Conservation (phyloP, 2,329 filamentous ascomycete genomes). For the Cytospora piceicola region DNA sequence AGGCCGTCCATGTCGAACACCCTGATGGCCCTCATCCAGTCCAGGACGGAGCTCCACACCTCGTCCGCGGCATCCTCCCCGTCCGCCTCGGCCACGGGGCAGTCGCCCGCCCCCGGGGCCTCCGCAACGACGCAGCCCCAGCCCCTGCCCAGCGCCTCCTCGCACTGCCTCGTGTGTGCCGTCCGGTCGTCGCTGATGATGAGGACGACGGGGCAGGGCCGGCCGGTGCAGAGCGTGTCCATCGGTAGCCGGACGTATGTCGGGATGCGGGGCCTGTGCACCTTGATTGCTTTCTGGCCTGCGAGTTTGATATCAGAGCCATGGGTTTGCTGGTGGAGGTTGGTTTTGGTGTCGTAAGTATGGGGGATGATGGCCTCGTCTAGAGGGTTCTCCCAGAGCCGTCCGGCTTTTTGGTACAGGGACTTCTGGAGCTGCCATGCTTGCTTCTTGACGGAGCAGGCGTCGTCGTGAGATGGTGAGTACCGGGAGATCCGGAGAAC, state of each 20-base stretch:
- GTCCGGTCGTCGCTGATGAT: conserved; percentile 65
- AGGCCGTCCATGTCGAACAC: conserved; percentile 61
- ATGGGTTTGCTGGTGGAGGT: background rate
- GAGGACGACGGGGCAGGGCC: conserved; percentile 52
- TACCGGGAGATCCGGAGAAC: conserved; percentile 75
- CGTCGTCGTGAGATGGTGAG: conserved; percentile 45
- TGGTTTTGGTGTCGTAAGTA: conserved; percentile 36
- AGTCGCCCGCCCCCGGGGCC: conserved; percentile 70
- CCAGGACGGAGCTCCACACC: conserved; percentile 64
- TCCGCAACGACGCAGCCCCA: conserved; percentile 67
- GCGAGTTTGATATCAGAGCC: background rate
- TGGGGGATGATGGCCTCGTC: conserved; percentile 66
- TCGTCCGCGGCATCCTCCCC: conserved; percentile 57
- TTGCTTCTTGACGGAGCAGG: conserved; percentile 53
- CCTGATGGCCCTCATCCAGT: conserved; percentile 56
- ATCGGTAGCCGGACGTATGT: conserved; percentile 66
- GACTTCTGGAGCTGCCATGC: conserved; percentile 70
- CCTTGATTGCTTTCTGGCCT: background rate
- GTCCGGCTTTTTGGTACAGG: conserved; percentile 61
- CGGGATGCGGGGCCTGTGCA: conserved; percentile 51
- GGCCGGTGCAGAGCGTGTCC: conserved; percentile 36
- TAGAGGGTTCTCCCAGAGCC: conserved; percentile 58
- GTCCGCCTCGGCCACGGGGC: conserved; percentile 64
- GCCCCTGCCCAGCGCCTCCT: conserved; percentile 65
- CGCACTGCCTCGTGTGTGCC: conserved; percentile 62